These are phyloP conservation scores for Komagataella phaffii DNA, from an alignment of 805 yeast species.

Conservation along the genomic window DNA sequence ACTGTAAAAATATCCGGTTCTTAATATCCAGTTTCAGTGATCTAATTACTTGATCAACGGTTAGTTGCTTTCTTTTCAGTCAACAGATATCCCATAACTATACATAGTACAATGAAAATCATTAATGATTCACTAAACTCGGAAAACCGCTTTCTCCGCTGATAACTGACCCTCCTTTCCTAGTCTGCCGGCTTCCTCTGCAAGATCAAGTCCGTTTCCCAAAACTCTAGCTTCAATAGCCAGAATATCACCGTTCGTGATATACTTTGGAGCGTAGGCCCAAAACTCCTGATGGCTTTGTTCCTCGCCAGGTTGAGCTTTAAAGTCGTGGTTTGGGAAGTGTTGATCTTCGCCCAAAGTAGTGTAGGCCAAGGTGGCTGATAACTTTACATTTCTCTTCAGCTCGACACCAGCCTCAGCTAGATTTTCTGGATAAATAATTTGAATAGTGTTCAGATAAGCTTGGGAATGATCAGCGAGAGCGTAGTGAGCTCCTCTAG, in stretches of 20 bases:
- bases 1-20: background rate
- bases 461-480: slow-evolving; percentile 15
- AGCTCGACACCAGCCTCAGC: background rate
- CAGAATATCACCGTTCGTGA: slow-evolving; percentile 9
- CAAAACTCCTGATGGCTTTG: slow-evolving; percentile 11
- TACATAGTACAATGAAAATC: background rate
- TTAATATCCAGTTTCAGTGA: background rate
- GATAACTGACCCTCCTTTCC: background rate
- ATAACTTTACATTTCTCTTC: slow-evolving; percentile 20
- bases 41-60: background rate
- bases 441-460: slow-evolving; percentile 17
- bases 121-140: background rate
- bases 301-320: slow-evolving; percentile 14
- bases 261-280: slow-evolving; percentile 4
- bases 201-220: background rate
- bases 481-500: slow-evolving; percentile 16
- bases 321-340: slow-evolving; percentile 14
- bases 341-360: slow-evolving; percentile 22
- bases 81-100: background rate
- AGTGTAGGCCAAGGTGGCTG: slow-evolving; percentile 23
- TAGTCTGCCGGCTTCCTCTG: background rate
- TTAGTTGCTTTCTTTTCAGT: no score
- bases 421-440: slow-evolving; percentile 13
- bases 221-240: background rate
- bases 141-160: background rate